Evolutionary conservation across 352 stramenopile species (phyloP).

Genomic region (Phytophthora colocasiae): DNA sequence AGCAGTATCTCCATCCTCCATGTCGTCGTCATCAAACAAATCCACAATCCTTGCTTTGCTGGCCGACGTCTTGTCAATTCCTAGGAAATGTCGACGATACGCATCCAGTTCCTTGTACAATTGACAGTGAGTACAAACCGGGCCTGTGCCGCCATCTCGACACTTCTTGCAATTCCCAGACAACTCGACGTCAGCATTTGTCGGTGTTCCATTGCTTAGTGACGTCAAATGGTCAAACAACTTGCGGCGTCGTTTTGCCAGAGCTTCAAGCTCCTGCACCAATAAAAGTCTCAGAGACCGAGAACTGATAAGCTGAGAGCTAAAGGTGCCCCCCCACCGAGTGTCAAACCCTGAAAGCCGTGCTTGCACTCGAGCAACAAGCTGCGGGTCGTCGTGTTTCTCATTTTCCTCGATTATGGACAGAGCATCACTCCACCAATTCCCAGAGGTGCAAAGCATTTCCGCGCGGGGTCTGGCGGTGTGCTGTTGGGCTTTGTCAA

Average conservation of each 20-base stretch:
- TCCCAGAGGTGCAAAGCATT: conserved; percentile 46
- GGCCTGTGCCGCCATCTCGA: conserved; percentile 60
- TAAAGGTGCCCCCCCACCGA: conserved; percentile 59
- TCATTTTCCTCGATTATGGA: conserved; percentile 36
- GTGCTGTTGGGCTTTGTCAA: conserved; percentile 18
- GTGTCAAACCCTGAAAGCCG: conserved; percentile 51
- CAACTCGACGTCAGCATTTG: conserved; percentile 54
- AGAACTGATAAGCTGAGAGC: conserved; percentile 47
- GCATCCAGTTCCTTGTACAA: conserved; percentile 71
- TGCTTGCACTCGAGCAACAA: conserved; percentile 56
- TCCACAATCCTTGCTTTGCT: conserved; percentile 16
- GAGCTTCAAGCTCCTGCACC: conserved; percentile 52
- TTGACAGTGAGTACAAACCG: conserved; percentile 69
- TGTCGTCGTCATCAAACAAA: conserved; percentile 22
- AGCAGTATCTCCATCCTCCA: conserved; percentile 18
- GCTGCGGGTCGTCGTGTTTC: conserved; percentile 19
- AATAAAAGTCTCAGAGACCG: conserved; percentile 60
- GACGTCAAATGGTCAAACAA: conserved; percentile 47
- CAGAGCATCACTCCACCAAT: conserved; percentile 64
- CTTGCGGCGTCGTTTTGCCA: conserved; percentile 41
- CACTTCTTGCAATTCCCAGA: conserved; percentile 78
- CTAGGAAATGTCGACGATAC: conserved; percentile 64
- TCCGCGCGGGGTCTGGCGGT: conserved; percentile 2
- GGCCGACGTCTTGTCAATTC: conserved; percentile 45
- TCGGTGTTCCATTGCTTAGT: conserved; percentile 48